Evolutionary conservation across 2,329 filamentous ascomycete species (phyloP), one percentile per base, ranked within the genome.

Genomic region (Leptographium flavum): DNA sequence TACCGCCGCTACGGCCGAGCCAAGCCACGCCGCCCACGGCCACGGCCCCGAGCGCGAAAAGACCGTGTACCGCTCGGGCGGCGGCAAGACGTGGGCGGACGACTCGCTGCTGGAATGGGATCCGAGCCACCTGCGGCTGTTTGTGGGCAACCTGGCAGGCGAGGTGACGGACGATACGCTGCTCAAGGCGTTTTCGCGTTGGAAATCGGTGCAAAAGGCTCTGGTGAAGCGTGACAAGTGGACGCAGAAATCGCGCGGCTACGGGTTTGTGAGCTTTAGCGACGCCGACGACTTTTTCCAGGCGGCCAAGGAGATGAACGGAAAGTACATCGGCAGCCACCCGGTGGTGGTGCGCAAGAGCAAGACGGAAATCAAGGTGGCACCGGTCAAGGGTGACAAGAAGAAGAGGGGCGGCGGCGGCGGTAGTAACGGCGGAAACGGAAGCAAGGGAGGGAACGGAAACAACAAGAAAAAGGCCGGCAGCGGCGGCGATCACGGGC

Each of bases 301-400:
- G 56, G 90, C 92, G 2, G 90, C 87, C 56, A 87, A 92, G 66
- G 90, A 96, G 67, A 96, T 96, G 92, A 85, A 95, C 57, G 88
- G 88, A 55, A 96, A 98, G 67, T 98, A 98, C 64, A 96, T 98
- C 59, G 90, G 94, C 56, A 95, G 87, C 60, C 92, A 96, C 62
- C 92, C 92, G 0, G 85, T 95, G 25, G 69, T 85, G 23, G 75
- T 96, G 53, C 81, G 84, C 62, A 85, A 92, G 61, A 87, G 85
- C 53, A 94, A 82, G 54, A 94, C 90, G 6, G 88, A 96, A 62
- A 87, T 98, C 62, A 87, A 85, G 59, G 77, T 87, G 5, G 71
- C 79, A 13, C 73, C 71, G n/a, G 73, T 76, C 54, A 79, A 76
- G 56, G 53, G 54, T 25, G 56, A 47, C 53, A 54, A 45, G 30